Percentiles rank a stretch among this genome's conserved stretches.
These are phyloP conservation scores for Magnolia kwangsiensis DNA, from an alignment of 164 flowering plant species.

Conservation along the genomic window DNA sequence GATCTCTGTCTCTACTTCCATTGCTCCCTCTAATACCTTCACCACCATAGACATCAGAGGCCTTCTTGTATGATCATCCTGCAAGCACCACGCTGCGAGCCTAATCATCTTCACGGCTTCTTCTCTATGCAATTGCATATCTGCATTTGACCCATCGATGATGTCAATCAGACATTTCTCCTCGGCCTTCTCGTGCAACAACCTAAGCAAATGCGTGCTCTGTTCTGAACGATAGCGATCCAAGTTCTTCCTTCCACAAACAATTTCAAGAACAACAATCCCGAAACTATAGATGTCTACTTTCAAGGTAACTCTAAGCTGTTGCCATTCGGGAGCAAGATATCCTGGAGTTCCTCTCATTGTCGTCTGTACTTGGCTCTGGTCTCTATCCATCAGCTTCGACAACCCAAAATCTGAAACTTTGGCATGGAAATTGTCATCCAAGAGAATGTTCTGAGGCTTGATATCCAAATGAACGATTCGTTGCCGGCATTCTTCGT, in stretches of 20 bases:
- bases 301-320: constrained; percentile 15
- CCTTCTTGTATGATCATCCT: constrained; percentile 14
- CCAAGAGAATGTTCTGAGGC: constrained; percentile 16
- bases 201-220: constrained; percentile 3
- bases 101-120: constrained; percentile 16
- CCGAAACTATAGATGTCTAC: constrained; percentile 31
- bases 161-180: constrained; percentile 11
- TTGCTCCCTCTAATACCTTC: constrained; percentile 24
- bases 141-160: background rate
- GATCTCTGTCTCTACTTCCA: constrained; percentile 6
- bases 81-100: constrained; percentile 23
- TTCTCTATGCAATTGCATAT: constrained; percentile 12
- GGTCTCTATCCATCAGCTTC: constrained; percentile 13
- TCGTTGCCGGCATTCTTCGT: constrained; percentile 22
- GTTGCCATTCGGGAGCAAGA: constrained; percentile 16
- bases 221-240: constrained; percentile 10
- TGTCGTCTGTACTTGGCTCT: constrained; percentile 21
- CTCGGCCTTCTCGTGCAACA: constrained; percentile 11
- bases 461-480: constrained; percentile 28
- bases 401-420: constrained; percentile 27
- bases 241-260: constrained; percentile 22
- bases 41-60: constrained; percentile 23
- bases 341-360: constrained; percentile 16
- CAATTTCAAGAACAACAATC: constrained; percentile 8
- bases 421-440: constrained; percentile 22